phyloP scores from a whole-genome alignment of 225 moss, liverwort and hornwort species.

The Physcomitrellopsis africana region DNA sequence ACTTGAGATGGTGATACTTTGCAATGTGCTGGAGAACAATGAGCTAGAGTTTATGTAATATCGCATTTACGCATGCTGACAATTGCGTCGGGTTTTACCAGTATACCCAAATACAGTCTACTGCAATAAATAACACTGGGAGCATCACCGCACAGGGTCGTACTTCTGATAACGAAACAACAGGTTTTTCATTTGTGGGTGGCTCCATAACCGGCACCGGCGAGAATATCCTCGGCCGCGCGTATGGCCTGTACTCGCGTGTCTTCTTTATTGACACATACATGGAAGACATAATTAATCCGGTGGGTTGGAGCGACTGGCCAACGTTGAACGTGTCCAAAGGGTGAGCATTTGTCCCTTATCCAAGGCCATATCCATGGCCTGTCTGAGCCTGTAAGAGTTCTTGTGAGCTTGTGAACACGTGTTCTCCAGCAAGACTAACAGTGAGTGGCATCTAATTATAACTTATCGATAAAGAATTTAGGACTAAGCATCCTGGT shows the following conservation, averaged over 20 bases:
- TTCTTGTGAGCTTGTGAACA: too few species aligned
- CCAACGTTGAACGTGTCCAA: constrained; percentile 12
- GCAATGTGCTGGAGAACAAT: too few species aligned
- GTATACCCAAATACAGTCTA: constrained; percentile 53
- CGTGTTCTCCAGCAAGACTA: too few species aligned
- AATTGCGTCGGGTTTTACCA: constrained; percentile 13
- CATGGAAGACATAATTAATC: constrained; percentile 54
- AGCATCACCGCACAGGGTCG: constrained; percentile 55
- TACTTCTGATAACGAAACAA: constrained; percentile 29
- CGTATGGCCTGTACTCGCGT: constrained; percentile 64
- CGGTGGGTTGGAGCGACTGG: constrained; percentile 61
- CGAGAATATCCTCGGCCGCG: constrained; percentile 54
- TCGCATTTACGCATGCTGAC: neutral
- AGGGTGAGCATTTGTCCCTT: constrained; percentile 20
- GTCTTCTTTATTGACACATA: constrained; percentile 59
- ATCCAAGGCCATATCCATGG: neutral
- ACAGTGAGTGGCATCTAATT: too few species aligned
- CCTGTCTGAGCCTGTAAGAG: neutral
- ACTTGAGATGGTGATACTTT: too few species aligned
- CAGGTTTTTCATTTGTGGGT: constrained; percentile 59
- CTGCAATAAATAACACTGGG: constrained; percentile 32
- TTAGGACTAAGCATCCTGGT: neutral
- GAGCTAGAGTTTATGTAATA: too few species aligned
- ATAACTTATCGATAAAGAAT: too few species aligned
- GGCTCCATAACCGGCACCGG: constrained; percentile 63